These are phyloP conservation scores for Malus domestica DNA, from an alignment of 306 rosid species.

Conservation along the genomic window ASM211411v1 NC_041789.1:17987501-17988000, in stretches of 20 bases:
- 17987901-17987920: conserved; percentile 69
- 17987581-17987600: conserved; percentile 65
- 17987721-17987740: conserved; percentile 63
- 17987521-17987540: conserved; percentile 64
- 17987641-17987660: conserved; percentile 58
- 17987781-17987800: conserved; percentile 65
- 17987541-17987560: conserved; percentile 58
- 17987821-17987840: conserved; percentile 37
- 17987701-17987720: conserved; percentile 75
- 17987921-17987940: conserved; percentile 46
- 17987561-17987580: conserved; percentile 94
- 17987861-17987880: conserved; percentile 78
- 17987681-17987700: conserved; percentile 74
- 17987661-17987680: conserved; percentile 66
- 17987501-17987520: conserved; percentile 59
- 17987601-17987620: conserved; percentile 67
- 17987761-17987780: conserved; percentile 60
- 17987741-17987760: conserved; percentile 51
- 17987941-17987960: conserved; percentile 62
- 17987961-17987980: conserved; percentile 95
- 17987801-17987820: conserved; percentile 70
- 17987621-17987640: conserved; percentile 83
- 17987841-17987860: conserved; percentile 64
- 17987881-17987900: conserved; percentile 69
- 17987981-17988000: conserved; percentile 83